phyloP scores from a whole-genome alignment of 306 rosid species.

The Delonix regia region DNA sequence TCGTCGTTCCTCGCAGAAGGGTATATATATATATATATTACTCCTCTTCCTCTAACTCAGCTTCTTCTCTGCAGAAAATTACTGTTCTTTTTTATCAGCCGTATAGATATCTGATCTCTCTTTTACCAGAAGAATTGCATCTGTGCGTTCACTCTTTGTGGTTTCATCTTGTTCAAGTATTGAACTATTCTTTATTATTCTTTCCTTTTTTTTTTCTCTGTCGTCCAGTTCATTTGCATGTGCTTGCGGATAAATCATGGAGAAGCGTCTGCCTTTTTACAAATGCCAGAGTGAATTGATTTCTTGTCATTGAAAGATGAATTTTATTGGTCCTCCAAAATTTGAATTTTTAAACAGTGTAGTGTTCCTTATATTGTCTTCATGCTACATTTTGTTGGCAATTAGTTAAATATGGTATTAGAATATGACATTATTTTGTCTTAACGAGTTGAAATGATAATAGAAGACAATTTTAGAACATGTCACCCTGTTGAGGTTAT shows the following conservation, averaged over 20 bases:
- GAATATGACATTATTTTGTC: too few species aligned
- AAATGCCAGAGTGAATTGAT: not conserved
- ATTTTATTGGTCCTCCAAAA: not conserved
- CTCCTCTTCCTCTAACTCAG: not conserved
- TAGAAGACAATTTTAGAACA: too few species aligned
- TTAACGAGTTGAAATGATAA: too few species aligned
- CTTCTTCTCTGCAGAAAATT: not conserved
- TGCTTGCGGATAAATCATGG: not conserved
- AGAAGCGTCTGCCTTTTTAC: not conserved
- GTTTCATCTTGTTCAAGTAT: too few species aligned
- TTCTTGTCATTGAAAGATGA: not conserved
- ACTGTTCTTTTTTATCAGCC: not conserved
- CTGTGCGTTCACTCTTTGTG: not conserved
- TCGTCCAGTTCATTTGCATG: not conserved
- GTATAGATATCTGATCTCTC: not conserved
- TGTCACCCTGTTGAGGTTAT: too few species aligned
- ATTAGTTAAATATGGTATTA: too few species aligned
- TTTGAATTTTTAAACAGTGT: not conserved
- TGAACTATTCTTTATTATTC: not conserved
- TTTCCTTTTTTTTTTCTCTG: not conserved
- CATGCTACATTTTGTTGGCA: not conserved
- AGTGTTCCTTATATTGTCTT: not conserved
- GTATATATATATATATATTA: constrained; percentile 47
- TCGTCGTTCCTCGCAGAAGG: constrained; percentile 82
- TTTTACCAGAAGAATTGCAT: not conserved